phyloP scores from a whole-genome alignment of 805 yeast species.

The Schizosaccharomyces osmophilus region DNA sequence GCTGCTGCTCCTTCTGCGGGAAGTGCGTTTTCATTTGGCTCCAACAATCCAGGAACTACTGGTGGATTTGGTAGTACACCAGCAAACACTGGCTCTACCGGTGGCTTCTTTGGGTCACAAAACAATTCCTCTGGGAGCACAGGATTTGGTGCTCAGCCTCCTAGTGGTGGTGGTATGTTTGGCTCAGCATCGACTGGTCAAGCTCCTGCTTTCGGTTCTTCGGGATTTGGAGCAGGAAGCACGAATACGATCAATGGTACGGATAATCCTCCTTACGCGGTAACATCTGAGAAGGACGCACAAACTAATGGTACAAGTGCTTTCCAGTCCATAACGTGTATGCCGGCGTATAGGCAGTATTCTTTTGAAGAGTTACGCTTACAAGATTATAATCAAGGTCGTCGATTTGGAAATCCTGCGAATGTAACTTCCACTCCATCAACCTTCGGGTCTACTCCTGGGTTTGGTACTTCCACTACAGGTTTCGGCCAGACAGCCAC shows the following conservation, averaged over 20 bases:
- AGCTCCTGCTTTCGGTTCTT: slow-evolving; percentile 7
- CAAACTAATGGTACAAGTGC: slow-evolving; percentile 28
- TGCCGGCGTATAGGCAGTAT: slow-evolving; percentile 71
- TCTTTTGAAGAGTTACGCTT: slow-evolving; percentile 73
- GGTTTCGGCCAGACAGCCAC: not conserved
- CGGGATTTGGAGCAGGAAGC: not conserved
- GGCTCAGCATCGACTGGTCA: slow-evolving; percentile 7
- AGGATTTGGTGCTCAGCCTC: slow-evolving; percentile 9
- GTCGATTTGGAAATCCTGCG: slow-evolving; percentile 15
- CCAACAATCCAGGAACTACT: slow-evolving; percentile 3
- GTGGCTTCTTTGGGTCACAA: slow-evolving; percentile 8
- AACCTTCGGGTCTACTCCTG: slow-evolving; percentile 6
- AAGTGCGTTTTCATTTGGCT: slow-evolving; percentile 7
- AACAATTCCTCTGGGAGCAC: slow-evolving; percentile 9
- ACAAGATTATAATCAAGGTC: slow-evolving; percentile 61
- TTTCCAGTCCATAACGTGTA: slow-evolving; percentile 53
- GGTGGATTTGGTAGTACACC: slow-evolving; percentile 7
- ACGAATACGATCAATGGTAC: slow-evolving; percentile 2
- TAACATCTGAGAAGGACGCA: slow-evolving; percentile 43
- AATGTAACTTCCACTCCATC: slow-evolving; percentile 11
- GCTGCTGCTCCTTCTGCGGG: slow-evolving; percentile 6
- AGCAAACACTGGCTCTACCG: slow-evolving; percentile 4
- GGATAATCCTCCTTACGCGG: slow-evolving; percentile 7
- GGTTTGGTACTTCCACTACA: slow-evolving; percentile 2
- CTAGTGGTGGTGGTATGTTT: slow-evolving; percentile 8